These are phyloP conservation scores for Dictyostelium purpureum DNA, from an alignment of 78 protist species.

Conservation along the genomic window DNA sequence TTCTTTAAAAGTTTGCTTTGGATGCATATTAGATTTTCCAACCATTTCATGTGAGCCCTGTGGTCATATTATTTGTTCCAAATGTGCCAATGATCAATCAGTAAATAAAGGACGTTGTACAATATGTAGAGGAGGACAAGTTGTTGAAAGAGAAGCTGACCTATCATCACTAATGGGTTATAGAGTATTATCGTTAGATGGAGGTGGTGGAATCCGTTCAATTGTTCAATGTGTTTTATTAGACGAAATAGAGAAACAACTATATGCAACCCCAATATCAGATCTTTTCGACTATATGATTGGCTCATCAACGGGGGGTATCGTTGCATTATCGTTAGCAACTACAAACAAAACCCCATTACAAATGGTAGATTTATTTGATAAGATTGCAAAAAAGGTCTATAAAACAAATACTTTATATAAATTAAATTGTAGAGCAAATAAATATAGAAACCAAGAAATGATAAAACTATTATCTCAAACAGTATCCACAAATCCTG, in stretches of 20 bases:
- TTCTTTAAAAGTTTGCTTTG: neutral
- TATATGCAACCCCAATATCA: neutral
- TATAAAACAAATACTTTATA: neutral
- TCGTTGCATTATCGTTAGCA: neutral
- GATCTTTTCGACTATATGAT: slow-evolving; percentile 12
- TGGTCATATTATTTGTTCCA: neutral
- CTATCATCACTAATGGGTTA: neutral
- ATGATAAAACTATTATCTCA: neutral
- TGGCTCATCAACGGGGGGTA: slow-evolving; percentile 7
- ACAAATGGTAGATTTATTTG: neutral
- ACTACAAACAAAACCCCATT: neutral
- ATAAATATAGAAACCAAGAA: too few relatives aligned
- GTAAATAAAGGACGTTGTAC: neutral
- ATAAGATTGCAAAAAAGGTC: neutral
- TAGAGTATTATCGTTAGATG: slow-evolving; percentile 43
- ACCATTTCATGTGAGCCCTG: slow-evolving; percentile 4
- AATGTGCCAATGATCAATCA: neutral
- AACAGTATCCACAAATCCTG: neutral
- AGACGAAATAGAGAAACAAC: slow-evolving; percentile 3
- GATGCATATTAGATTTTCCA: neutral
- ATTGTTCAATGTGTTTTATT: slow-evolving; percentile 17
- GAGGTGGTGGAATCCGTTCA: slow-evolving; percentile 3
- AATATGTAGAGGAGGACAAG: neutral
- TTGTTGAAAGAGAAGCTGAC: neutral
- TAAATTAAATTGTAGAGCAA: neutral